Evolutionary conservation across 23 red algal species (phyloP).

Genomic region (Gracilaria vermiculophylla): DNA sequence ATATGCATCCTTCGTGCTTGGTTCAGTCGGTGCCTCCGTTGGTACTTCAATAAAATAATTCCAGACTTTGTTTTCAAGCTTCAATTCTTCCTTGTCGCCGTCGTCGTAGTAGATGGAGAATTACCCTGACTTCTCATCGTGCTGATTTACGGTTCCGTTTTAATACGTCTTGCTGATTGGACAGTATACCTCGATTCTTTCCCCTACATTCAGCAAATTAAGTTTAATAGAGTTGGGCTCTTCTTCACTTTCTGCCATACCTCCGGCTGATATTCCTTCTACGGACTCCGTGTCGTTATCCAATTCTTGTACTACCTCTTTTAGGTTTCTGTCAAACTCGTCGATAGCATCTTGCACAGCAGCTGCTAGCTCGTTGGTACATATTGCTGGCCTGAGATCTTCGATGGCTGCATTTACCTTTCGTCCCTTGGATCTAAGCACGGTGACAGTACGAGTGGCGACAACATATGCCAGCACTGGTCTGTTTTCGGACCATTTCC

Average conservation of each 20-base stretch:
- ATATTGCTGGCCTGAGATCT: not conserved
- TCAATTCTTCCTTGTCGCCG: not conserved
- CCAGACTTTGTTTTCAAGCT: not conserved
- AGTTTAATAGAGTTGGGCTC: not conserved
- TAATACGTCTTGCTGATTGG: not conserved
- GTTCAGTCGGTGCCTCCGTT: too few species aligned
- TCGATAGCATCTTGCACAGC: slow-evolving; percentile 33
- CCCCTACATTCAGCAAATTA: not conserved
- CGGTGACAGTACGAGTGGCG: not conserved
- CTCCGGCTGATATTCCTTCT: not conserved
- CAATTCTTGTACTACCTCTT: not conserved
- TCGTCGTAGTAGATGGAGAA: not conserved
- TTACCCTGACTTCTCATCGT: not conserved
- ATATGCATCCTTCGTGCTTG: too few species aligned
- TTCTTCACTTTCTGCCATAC: not conserved
- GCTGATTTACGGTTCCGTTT: not conserved
- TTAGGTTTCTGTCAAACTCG: slow-evolving; percentile 18
- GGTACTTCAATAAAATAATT: not conserved
- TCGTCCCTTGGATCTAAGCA: not conserved
- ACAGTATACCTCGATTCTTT: slow-evolving; percentile 4
- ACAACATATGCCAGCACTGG: slow-evolving; percentile 1
- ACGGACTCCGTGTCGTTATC: not conserved
- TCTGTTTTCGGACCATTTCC: slow-evolving; percentile 7
- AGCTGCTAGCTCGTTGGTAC: not conserved
- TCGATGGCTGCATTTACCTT: not conserved